phyloP scores from a whole-genome alignment of 2,329 filamentous ascomycete species.

The Xylaria hypoxylon region DNA sequence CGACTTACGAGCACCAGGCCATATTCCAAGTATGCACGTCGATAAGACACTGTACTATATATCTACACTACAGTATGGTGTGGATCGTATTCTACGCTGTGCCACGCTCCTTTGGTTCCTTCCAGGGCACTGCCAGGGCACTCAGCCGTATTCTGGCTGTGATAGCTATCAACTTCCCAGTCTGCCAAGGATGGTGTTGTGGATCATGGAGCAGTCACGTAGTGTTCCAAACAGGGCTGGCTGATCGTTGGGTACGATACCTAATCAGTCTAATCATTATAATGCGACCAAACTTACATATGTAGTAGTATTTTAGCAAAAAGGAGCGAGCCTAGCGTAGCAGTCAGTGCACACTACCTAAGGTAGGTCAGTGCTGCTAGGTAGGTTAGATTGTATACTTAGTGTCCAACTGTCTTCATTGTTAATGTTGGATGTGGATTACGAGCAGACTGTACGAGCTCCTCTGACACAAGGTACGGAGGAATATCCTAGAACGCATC shows the following conservation, averaged over 20 bases:
- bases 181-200: conserved; percentile 24
- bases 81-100: conserved; percentile 29
- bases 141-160: conserved; percentile 2
- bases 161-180: conserved; percentile 28
- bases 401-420: too few species aligned
- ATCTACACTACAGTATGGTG: conserved; percentile 12
- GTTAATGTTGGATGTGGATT: too few species aligned
- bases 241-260: neutral
- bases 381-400: too few species aligned
- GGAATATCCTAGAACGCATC: conserved; percentile 15
- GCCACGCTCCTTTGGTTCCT: conserved; percentile 24
- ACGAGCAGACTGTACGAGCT: neutral
- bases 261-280: neutral
- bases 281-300: neutral
- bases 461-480: conserved; percentile 2
- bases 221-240: conserved; percentile 19
- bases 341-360: too few species aligned
- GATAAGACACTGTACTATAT: conserved; percentile 13
- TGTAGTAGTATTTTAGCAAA: too few species aligned
- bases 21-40: neutral
- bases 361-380: too few species aligned
- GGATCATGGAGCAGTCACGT: conserved; percentile 29
- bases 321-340: too few species aligned
- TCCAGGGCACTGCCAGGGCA: neutral
- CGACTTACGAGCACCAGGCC: neutral